phyloP scores from a whole-genome alignment of 305 asterid genomes.

The Andrographis paniculata region DNA sequence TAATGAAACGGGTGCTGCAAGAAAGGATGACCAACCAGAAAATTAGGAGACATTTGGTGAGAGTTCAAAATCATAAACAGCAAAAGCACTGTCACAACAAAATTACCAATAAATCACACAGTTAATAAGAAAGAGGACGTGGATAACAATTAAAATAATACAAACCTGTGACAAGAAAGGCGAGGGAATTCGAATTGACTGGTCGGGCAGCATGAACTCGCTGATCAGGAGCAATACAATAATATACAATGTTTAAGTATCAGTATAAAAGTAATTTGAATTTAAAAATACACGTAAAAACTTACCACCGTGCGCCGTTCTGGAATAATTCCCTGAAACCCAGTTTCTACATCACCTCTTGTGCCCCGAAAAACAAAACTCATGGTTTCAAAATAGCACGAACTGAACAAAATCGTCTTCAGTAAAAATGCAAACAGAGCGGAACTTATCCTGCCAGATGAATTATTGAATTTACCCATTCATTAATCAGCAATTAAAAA shows the following conservation, averaged over 20 bases:
- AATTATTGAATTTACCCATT: slow-evolving; percentile 7
- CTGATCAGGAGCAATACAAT: slow-evolving; percentile 34
- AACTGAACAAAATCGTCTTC: slow-evolving; percentile 8
- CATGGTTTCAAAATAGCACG: slow-evolving; percentile 33
- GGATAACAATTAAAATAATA: slow-evolving; percentile 11
- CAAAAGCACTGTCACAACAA: slow-evolving; percentile 66
- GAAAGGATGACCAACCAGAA: slow-evolving; percentile 62
- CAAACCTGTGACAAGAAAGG: slow-evolving; percentile 90
- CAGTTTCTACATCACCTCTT: slow-evolving; percentile 88
- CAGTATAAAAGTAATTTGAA: too few relatives aligned
- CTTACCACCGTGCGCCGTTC: slow-evolving; percentile 83
- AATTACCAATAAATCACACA: slow-evolving; percentile 16
- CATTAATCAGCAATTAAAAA: too few relatives aligned
- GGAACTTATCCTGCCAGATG: slow-evolving; percentile 10
- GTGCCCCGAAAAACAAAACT: slow-evolving; percentile 95
- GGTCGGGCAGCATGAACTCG: slow-evolving; percentile 90
- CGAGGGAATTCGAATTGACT: slow-evolving; percentile 83
- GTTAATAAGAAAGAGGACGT: slow-evolving; percentile 11
- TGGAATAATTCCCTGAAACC: slow-evolving; percentile 78
- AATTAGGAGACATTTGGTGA: slow-evolving; percentile 94
- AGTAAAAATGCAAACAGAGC: slow-evolving; percentile 14
- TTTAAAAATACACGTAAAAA: too few relatives aligned
- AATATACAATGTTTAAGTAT: slow-evolving; percentile 5
- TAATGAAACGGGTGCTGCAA: slow-evolving; percentile 2
- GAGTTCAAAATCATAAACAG: slow-evolving; percentile 97